These are phyloP conservation scores for Ganoderma boninense DNA, from an alignment of 1,284 basidiomycete species.

Conservation along the genomic window DNA sequence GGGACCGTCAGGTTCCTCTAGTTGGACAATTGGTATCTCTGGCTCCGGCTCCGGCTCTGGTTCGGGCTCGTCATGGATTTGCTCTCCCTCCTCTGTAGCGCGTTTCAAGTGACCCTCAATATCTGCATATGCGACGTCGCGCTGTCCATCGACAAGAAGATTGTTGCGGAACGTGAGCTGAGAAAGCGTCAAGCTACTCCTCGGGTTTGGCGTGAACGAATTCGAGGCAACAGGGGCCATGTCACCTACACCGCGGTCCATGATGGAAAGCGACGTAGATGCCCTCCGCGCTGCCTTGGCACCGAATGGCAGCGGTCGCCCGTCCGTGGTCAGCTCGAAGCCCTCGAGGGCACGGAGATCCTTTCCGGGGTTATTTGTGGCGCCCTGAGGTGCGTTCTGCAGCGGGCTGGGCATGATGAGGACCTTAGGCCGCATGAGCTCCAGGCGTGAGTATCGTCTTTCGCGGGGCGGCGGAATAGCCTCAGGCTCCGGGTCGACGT, in stretches of 20 bases:
- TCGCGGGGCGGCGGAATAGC: slow-evolving; percentile 44
- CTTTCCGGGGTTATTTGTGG: slow-evolving; percentile 38
- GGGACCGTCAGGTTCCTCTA: slow-evolving; percentile 47
- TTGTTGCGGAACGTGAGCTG: slow-evolving; percentile 85
- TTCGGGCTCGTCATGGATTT: slow-evolving; percentile 56
- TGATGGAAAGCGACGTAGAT: slow-evolving; percentile 48
- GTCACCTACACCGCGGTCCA: slow-evolving; percentile 25
- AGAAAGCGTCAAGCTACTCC: slow-evolving; percentile 73
- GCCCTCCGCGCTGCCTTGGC: slow-evolving; percentile 62
- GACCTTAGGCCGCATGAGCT: slow-evolving; percentile 81
- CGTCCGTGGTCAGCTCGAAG: slow-evolving; percentile 70
- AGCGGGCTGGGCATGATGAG: slow-evolving; percentile 88
- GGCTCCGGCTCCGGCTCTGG: slow-evolving; percentile 48
- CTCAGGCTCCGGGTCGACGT: slow-evolving; percentile 47
- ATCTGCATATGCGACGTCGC: slow-evolving; percentile 68
- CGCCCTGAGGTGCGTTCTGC: slow-evolving; percentile 54
- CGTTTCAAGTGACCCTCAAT: slow-evolving; percentile 66
- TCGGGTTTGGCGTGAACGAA: slow-evolving; percentile 80
- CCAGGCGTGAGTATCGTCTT: slow-evolving; percentile 72
- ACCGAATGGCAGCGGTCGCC: slow-evolving; percentile 72
- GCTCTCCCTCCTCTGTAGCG: slow-evolving; percentile 76
- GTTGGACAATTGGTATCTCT: slow-evolving; percentile 47
- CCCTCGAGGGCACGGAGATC: slow-evolving; percentile 54
- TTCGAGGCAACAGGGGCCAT: slow-evolving; percentile 53
- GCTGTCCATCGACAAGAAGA: slow-evolving; percentile 69